Percentiles rank a stretch among this genome's conserved stretches.
Conservation (phyloP, 2,329 filamentous ascomycete species). For the Aureobasidium sp. region DNA sequence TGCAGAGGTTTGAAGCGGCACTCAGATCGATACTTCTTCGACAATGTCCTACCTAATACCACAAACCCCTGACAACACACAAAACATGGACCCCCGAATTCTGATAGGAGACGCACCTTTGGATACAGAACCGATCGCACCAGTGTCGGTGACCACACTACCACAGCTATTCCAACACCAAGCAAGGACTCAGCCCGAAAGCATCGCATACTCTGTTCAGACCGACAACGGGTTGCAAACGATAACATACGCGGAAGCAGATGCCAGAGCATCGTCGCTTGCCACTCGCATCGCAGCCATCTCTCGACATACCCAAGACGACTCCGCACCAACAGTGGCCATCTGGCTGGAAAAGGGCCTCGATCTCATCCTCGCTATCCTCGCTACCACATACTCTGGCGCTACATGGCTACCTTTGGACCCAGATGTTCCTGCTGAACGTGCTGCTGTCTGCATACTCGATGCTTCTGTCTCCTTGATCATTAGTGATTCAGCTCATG, state of each 20-base stretch:
- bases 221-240: background rate
- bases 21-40: background rate
- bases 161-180: conserved; percentile 5
- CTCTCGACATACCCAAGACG: background rate
- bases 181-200: background rate
- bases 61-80: background rate
- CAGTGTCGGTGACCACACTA: background rate
- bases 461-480: conserved; percentile 3
- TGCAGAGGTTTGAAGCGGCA: background rate
- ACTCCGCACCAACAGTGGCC: conserved; percentile 4
- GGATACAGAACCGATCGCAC: background rate
- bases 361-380: conserved; percentile 2
- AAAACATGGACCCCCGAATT: background rate
- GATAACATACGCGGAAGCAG: conserved; percentile 7
- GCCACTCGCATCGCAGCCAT: background rate
- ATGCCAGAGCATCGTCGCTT: background rate
- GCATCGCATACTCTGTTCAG: conserved; percentile 3
- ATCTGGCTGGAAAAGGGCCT: conserved; percentile 3
- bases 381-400: background rate
- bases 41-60: background rate
- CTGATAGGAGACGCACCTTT: conserved; percentile 3
- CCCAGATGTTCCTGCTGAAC: conserved; percentile 2
- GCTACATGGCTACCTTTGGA: conserved; percentile 8
- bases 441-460: background rate
- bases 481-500: background rate